Evolutionary conservation across 2,329 filamentous ascomycete species (phyloP), one percentile per base, ranked within the genome.

Genomic region (Amesomyces nigricolor): DNA sequence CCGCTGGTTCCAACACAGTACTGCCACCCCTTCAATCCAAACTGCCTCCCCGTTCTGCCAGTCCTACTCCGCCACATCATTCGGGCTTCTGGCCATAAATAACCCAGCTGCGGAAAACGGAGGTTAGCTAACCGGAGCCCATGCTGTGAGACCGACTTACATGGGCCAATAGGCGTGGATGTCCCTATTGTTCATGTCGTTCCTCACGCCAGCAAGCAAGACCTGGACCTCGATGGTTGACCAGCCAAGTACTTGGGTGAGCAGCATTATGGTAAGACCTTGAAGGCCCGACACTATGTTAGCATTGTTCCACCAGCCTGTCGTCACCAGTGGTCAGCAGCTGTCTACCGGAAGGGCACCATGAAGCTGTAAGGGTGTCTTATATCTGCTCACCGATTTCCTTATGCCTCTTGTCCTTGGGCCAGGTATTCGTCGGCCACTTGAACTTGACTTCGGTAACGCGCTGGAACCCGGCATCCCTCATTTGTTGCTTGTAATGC

Each of bases 271-370:
- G 10, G 62, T 67, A 11, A 67, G 62, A 14, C 63, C 66, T 22
- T 64, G 59, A 37, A 68, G 35, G n/a, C 64, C 66, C 8, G 62
- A 61, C 40, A 60, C 54, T n/a, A 67, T 64, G 51, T 68, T 68
- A 6, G 60, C 62, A 62, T 66, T 62, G 22, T 65, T 61, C 66
- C 65, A 68, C 19, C 58, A 53, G 8, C 67, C 60, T 45, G 52
- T 40, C 11, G 2, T 39, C 14, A 14, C 8, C 50, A 39, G 29
- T 47, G 49, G 22, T 48, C 38, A 45, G 30, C 17, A 46, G 26
- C 11, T 26, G 22, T 26, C 22, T 26, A 4, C 22, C 22, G 22
- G 22, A 26, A 26, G 22, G 6, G 7, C 11, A 46, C 17, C 17
- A 29, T 7, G 16, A 13, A 29, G 7, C 10, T 29, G 11, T 3